These are phyloP conservation scores for Mollisia scopiformis DNA, from an alignment of 2,329 filamentous ascomycete species.

Conservation along the genomic window DNA sequence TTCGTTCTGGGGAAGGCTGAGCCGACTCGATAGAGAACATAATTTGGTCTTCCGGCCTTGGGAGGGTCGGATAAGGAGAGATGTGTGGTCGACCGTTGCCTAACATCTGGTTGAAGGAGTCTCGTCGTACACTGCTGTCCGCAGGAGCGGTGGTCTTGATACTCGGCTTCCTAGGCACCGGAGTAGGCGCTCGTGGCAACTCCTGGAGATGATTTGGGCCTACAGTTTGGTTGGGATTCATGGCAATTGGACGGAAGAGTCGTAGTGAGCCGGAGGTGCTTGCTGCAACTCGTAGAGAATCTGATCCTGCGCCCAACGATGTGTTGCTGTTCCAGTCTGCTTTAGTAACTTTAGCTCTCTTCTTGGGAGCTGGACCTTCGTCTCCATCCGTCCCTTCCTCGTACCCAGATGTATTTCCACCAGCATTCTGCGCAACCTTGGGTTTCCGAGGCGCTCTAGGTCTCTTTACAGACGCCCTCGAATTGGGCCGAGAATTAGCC, in stretches of 20 bases:
- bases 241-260: slow-evolving; percentile 74
- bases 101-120: slow-evolving; percentile 55
- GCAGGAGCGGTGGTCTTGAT: slow-evolving; percentile 40
- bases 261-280: slow-evolving; percentile 89
- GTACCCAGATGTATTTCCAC: slow-evolving; percentile 72
- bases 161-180: slow-evolving; percentile 57
- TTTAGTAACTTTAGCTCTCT: slow-evolving; percentile 78
- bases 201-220: slow-evolving; percentile 66
- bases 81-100: slow-evolving; percentile 35
- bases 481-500: slow-evolving; percentile 32
- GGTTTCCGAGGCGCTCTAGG: slow-evolving; percentile 29
- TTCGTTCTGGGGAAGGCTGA: slow-evolving; percentile 51
- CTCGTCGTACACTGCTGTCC: slow-evolving; percentile 61
- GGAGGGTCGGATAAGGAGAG: slow-evolving; percentile 43
- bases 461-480: slow-evolving; percentile 33
- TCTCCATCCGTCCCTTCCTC: slow-evolving; percentile 60
- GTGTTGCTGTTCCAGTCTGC: slow-evolving; percentile 72
- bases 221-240: slow-evolving; percentile 49
- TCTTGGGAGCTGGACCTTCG: slow-evolving; percentile 53
- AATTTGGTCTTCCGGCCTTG: slow-evolving; percentile 37
- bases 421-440: slow-evolving; percentile 18
- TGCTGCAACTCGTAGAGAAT: slow-evolving; percentile 86
- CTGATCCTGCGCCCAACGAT: slow-evolving; percentile 72
- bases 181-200: slow-evolving; percentile 76
- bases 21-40: slow-evolving; percentile 45